Evolutionary conservation across 2,329 filamentous ascomycete genomes (phyloP).

Genomic region (Talaromyces sp.): DNA sequence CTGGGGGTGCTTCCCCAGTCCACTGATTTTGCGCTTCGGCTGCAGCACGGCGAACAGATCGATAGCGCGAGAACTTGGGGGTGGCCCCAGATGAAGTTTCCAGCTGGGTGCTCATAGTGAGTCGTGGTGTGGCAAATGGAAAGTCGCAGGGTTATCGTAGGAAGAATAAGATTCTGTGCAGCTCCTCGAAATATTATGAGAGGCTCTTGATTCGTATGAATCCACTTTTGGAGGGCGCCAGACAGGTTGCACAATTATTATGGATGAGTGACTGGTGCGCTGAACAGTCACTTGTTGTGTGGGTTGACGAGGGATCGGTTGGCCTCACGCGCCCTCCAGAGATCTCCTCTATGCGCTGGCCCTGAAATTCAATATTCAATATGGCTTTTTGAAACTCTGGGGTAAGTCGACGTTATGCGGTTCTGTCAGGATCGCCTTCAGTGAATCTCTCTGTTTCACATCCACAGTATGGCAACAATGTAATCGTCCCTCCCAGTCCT

Average conservation of each 20-base stretch:
- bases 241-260: background rate
- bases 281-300: background rate
- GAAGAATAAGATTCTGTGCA: background rate
- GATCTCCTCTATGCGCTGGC: background rate
- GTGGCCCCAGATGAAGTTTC: constrained; percentile 16
- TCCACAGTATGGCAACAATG: background rate
- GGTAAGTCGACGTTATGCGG: too few species aligned
- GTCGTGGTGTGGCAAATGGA: background rate
- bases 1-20: background rate
- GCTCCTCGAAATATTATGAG: background rate
- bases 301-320: background rate
- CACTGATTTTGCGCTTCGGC: constrained; percentile 13
- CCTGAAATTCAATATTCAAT: too few species aligned
- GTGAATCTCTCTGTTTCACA: background rate
- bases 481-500: background rate
- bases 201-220: background rate
- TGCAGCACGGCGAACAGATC: constrained; percentile 49
- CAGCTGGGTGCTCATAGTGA: constrained; percentile 22
- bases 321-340: background rate
- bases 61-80: constrained; percentile 54
- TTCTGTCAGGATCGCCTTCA: too few species aligned
- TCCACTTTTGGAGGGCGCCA: background rate
- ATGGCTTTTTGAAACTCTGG: too few species aligned
- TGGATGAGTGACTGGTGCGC: background rate
- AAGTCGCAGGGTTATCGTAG: background rate